These are phyloP conservation scores for Fusarium fracticaudum DNA, from an alignment of 2,329 filamentous ascomycete genomes.

Conservation along the genomic window DNA sequence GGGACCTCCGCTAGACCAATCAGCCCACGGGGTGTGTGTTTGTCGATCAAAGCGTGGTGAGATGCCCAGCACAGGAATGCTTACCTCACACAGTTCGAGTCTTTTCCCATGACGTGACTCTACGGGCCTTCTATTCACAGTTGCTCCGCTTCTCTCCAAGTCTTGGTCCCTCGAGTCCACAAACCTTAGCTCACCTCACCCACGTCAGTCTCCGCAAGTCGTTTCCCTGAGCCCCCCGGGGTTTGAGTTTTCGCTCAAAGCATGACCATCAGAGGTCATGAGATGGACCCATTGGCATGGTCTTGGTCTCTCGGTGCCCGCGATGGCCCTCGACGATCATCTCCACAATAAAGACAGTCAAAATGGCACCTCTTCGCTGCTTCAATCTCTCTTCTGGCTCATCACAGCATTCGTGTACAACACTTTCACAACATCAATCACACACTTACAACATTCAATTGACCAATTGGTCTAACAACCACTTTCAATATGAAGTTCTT, in stretches of 20 bases:
- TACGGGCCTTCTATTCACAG: constrained; percentile 23
- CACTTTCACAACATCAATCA: constrained; percentile 9
- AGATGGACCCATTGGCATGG: constrained; percentile 27
- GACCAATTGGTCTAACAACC: background rate
- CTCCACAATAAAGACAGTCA: constrained; percentile 34
- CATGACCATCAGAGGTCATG: constrained; percentile 33
- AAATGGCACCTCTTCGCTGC: constrained; percentile 28
- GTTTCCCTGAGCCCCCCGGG: constrained; percentile 24
- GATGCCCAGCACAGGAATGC: background rate
- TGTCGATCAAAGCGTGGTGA: background rate
- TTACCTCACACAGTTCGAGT: constrained; percentile 2
- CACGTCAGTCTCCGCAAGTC: constrained; percentile 32
- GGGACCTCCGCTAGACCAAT: constrained; percentile 2
- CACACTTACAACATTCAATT: constrained; percentile 2
- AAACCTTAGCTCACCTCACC: constrained; percentile 26
- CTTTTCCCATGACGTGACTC: constrained; percentile 28
- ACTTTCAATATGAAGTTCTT: constrained; percentile 33
- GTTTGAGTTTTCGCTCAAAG: constrained; percentile 24
- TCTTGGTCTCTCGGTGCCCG: constrained; percentile 21
- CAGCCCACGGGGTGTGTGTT: background rate
- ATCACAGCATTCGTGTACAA: constrained; percentile 11
- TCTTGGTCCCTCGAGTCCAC: background rate
- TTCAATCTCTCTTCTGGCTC: constrained; percentile 2
- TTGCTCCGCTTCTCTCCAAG: constrained; percentile 27
- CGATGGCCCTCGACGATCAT: constrained; percentile 24